These are phyloP conservation scores for Yamagishiella unicocca DNA, from an alignment of 139 green algal genomes.

Conservation along the genomic window DNA sequence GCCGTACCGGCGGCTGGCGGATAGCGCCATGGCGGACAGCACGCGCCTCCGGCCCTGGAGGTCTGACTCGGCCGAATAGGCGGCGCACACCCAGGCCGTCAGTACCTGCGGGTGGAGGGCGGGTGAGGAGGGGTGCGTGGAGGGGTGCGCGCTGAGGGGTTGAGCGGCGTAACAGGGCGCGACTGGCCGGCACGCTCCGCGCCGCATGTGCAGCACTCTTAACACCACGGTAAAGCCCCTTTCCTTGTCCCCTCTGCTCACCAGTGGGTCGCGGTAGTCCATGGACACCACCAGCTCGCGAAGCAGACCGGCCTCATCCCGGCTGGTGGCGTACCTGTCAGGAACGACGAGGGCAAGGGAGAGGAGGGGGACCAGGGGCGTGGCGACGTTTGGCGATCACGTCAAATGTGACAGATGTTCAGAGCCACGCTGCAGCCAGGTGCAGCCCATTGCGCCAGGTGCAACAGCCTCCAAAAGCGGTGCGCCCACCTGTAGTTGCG, in stretches of 20 bases:
- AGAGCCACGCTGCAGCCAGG: too few relatives aligned
- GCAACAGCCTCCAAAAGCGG: neutral
- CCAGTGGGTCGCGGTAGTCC: neutral
- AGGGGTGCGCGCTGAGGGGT: neutral
- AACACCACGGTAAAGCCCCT: neutral
- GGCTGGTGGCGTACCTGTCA: neutral
- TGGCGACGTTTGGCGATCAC: too few relatives aligned
- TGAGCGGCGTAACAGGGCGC: too few relatives aligned
- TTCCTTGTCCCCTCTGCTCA: neutral
- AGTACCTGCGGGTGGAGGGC: neutral
- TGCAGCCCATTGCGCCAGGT: too few relatives aligned
- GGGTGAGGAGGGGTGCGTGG: neutral
- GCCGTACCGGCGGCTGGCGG: neutral
- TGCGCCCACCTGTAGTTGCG: neutral
- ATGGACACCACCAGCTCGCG: neutral
- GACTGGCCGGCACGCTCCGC: too few relatives aligned
- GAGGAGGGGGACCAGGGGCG: neutral
- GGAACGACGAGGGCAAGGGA: neutral
- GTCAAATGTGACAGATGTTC: too few relatives aligned
- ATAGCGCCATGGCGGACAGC: conserved; percentile 22
- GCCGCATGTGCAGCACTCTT: too few relatives aligned
- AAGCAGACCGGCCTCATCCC: neutral
- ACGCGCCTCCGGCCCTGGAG: conserved; percentile 5
- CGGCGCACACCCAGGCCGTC: conserved; percentile 10
- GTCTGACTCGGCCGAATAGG: conserved; percentile 11